phyloP scores from a whole-genome alignment of 208 protist genomes.

The Trichomonas tenax region DNA sequence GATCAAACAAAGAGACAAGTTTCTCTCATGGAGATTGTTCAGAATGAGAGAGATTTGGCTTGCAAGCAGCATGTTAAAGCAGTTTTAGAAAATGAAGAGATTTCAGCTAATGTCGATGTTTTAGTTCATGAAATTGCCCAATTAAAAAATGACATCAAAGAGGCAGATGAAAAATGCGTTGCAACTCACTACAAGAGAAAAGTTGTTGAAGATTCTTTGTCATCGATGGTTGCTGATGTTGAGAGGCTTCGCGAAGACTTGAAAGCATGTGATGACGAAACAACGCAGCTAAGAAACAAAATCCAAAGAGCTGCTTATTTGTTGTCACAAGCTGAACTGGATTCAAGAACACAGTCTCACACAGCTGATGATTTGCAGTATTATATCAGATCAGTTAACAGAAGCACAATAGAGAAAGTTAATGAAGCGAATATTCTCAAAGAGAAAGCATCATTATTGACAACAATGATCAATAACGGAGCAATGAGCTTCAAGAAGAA shows the following conservation, averaged over 20 bases:
- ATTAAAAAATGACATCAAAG: not conserved
- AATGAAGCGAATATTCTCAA: not conserved
- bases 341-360: not conserved
- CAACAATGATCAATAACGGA: not conserved
- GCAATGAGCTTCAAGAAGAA: not conserved
- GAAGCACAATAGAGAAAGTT: not conserved
- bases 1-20: not conserved
- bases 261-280: not conserved
- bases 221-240: not conserved
- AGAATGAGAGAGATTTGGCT: not conserved
- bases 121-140: not conserved
- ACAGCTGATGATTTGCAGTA: not conserved
- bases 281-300: not conserved
- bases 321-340: not conserved
- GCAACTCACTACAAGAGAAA: not conserved
- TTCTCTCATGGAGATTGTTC: not conserved
- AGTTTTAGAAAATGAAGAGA: not conserved
- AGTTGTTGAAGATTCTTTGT: not conserved
- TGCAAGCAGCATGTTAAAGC: not conserved
- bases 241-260: not conserved
- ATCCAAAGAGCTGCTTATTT: not conserved
- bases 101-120: not conserved
- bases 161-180: not conserved
- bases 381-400: not conserved
- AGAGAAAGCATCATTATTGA: not conserved